Percentiles rank a stretch among this genome's conserved stretches.
Evolutionary conservation across 208 protist species (phyloP).

Genomic region (Leishmania martiniquensis): DNA sequence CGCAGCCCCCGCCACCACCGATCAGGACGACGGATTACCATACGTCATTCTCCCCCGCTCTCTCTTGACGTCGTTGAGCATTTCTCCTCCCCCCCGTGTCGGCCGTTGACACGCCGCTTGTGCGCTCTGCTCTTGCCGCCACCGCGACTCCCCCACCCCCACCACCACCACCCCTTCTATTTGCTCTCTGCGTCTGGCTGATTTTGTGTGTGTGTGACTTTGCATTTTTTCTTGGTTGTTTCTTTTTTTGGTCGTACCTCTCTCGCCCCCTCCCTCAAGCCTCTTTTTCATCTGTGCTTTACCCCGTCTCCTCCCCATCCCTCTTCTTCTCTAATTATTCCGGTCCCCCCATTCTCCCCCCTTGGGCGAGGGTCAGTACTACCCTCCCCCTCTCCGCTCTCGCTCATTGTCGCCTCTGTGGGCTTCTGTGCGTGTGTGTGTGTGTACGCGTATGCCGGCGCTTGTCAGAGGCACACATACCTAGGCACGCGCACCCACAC

Average conservation of each 20-base stretch:
- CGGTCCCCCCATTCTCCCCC: neutral
- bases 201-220: neutral
- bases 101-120: no score
- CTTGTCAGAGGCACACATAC: no score
- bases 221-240: neutral
- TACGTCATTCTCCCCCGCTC: neutral
- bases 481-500: no score
- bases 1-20: neutral
- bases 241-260: neutral
- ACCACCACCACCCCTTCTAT: neutral
- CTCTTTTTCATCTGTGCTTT: conserved; percentile 6
- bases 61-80: neutral
- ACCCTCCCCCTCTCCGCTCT: neutral
- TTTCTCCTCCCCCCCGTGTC: neutral
- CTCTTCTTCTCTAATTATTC: neutral
- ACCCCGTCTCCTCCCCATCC: neutral
- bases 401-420: no score
- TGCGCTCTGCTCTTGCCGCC: no score
- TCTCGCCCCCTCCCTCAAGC: neutral
- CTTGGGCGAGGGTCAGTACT: neutral
- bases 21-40: neutral
- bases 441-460: no score
- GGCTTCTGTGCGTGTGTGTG: no score
- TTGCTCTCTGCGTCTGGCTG: neutral
- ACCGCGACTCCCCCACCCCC: no score